Percentiles rank a stretch among this genome's conserved stretches.
phyloP scores from a whole-genome alignment of 495 filamentous ascomycete genomes.

The Xylaria palmicola region DNA sequence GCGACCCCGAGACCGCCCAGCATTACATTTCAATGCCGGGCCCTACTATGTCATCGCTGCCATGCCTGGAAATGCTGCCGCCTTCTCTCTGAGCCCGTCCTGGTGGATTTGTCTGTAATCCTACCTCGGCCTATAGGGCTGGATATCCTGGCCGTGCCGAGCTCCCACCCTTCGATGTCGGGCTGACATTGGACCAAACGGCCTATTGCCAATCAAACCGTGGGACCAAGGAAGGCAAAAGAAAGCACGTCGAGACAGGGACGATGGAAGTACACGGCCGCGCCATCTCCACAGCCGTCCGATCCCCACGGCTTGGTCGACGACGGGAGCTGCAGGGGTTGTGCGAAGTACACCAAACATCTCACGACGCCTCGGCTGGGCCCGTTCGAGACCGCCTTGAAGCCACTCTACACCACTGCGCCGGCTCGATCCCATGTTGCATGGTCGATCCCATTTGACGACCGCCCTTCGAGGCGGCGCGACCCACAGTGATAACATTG shows the following conservation, averaged over 20 bases:
- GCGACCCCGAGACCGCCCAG: neutral
- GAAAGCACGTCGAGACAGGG: neutral
- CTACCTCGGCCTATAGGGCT: constrained; percentile 1
- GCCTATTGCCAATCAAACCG: neutral
- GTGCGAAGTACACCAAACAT: neutral
- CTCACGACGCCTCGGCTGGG: neutral
- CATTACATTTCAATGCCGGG: neutral
- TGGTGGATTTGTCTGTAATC: neutral
- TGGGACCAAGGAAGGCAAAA: neutral
- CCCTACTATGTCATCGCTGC: neutral
- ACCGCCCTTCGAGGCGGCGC: neutral
- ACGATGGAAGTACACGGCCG: neutral
- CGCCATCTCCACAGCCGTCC: no score
- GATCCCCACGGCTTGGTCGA: neutral
- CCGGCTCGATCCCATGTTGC: neutral
- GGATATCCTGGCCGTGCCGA: neutral
- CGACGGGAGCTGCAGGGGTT: neutral
- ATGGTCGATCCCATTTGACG: constrained; percentile 8
- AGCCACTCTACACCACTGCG: neutral
- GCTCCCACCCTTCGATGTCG: neutral
- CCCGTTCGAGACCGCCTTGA: constrained; percentile 3
- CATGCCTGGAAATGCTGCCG: neutral
- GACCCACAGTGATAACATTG: constrained; percentile 2
- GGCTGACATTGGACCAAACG: neutral
- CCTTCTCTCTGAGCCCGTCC: neutral